Evolutionary conservation across 2,329 filamentous ascomycete genomes (phyloP).

Genomic region (Raffaelea ambrosiae): DNA sequence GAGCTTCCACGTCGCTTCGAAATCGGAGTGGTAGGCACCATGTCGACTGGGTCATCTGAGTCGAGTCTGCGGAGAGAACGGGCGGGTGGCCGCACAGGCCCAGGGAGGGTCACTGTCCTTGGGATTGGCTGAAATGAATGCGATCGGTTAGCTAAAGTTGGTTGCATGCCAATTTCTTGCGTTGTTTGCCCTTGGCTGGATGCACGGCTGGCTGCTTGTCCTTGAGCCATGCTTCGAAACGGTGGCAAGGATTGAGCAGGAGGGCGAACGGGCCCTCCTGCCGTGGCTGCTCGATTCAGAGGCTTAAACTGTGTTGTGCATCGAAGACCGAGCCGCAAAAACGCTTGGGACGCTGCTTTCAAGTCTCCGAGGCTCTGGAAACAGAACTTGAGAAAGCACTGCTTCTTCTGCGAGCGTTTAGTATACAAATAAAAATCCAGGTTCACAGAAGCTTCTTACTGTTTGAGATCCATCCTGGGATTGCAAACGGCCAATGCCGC

Average conservation of each 20-base stretch:
- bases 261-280: not conserved
- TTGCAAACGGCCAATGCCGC: not conserved
- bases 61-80: too few species aligned
- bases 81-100: too few species aligned
- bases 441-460: not conserved
- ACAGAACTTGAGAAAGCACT: slow-evolving; percentile 11
- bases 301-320: slow-evolving; percentile 10
- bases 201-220: too few species aligned
- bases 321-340: slow-evolving; percentile 10
- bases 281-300: slow-evolving; percentile 2
- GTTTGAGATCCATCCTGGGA: slow-evolving; percentile 3
- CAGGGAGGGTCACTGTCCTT: not conserved
- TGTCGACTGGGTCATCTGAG: not conserved
- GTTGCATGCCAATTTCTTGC: too few species aligned
- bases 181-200: too few species aligned
- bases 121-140: not conserved
- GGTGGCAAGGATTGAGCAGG: not conserved
- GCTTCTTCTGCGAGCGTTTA: not conserved
- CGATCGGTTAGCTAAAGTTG: too few species aligned
- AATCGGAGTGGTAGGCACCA: not conserved
- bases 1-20: not conserved
- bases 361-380: slow-evolving; percentile 14
- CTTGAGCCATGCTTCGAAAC: not conserved
- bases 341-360: slow-evolving; percentile 10
- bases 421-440: not conserved